phyloP scores from a whole-genome alignment of 2,329 filamentous ascomycete species.

The Hymenoscyphus scutula region DNA sequence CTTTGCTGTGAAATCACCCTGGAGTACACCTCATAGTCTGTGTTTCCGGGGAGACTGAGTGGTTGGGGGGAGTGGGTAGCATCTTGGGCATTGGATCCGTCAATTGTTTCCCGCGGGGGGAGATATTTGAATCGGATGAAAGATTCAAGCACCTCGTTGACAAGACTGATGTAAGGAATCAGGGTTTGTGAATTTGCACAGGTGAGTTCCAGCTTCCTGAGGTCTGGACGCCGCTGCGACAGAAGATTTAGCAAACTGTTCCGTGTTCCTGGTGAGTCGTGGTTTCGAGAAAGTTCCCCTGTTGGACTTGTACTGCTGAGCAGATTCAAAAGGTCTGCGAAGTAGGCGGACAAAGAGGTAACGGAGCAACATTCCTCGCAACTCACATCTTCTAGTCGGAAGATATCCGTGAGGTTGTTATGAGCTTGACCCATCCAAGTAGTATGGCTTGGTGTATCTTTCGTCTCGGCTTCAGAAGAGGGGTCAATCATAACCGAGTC shows the following conservation, averaged over 20 bases:
- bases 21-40: not conserved
- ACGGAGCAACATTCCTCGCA: not conserved
- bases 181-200: not conserved
- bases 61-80: not conserved
- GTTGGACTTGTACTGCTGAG: not conserved
- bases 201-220: not conserved
- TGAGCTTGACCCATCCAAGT: not conserved
- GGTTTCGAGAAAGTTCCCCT: not conserved
- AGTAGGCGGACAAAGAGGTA: not conserved
- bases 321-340: not conserved
- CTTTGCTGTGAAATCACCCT: not conserved
- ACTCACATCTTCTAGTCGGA: not conserved
- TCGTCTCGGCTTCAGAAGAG: not conserved
- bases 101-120: not conserved
- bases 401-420: not conserved
- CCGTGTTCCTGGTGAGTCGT: not conserved
- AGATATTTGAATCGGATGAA: not conserved
- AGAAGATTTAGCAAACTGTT: not conserved
- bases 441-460: not conserved
- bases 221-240: not conserved
- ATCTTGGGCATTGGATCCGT: not conserved
- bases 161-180: not conserved
- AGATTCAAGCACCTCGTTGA: not conserved
- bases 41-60: not conserved
- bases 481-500: not conserved